Base-by-base conservation (phyloP, 768 basidiomycete species). In the Boletus pseudopeckii region DNA sequence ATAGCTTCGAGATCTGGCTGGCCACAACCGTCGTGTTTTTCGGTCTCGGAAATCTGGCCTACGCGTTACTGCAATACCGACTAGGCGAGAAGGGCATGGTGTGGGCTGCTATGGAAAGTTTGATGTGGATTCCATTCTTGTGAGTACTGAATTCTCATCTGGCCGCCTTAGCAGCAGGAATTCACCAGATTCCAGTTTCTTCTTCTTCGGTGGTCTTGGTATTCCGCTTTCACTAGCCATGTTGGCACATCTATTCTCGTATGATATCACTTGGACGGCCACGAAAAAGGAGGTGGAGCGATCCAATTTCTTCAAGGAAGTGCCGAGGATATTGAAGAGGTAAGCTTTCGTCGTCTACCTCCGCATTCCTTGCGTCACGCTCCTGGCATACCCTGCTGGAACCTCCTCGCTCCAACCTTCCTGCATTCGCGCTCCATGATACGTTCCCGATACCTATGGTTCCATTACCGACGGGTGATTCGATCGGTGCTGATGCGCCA, bases 241-340 rank as follows among this genome's bases (percentile, higher is more conserved):
- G 39, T 71, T 80, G 41, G 76, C 80, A 1, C 82, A 84, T 65
- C 28, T 83, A 18, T 78, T 82, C 64, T 80, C 80, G 34, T 84
- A 81, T 59, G 76, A 85, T 64, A 78, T 80, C 64, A 71, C 69
- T 13, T 84, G 83, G 83, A 73, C 75, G 5, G 76, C 82, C 32
- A 85, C 83, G 7, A 78, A 81, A 61, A 93, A 92, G 80, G 88
- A 90, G 70, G 90, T 94, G 38, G 86, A 93, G 70, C 78, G 82
- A 45, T 90, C 88, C 6, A 94, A 93, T 67, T 93, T 96, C 76
- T 93, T 89, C 81, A 81, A 88, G 51, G 92, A 96, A 69, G 83
- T 93, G 22, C 92, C 92, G 5, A 82, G 77, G 56, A 92, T 95
- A 66, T 74, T 84, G 70, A 83, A 85, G 64, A 60, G 67, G 67